phyloP scores from a whole-genome alignment of 202 grass and related monocot genomes.

The Musa balbisiana region DNA sequence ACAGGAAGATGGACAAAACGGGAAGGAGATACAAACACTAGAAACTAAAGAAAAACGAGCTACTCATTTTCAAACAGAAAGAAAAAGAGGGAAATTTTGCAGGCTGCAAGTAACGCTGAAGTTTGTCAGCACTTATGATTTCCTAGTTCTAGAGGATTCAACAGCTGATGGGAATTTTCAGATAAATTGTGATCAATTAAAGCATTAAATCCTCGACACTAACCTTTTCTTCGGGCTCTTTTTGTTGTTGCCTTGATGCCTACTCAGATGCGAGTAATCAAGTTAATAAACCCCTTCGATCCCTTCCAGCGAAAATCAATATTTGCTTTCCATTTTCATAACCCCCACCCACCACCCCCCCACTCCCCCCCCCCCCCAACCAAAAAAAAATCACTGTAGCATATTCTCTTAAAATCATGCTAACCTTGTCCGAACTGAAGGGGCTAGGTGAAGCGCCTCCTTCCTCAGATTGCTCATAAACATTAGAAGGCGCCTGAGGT shows the following conservation, averaged over 20 bases:
- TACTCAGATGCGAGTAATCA: not conserved
- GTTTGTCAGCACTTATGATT: not conserved
- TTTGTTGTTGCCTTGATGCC: not conserved
- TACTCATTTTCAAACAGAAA: not conserved
- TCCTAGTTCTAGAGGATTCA: not conserved
- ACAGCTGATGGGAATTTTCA: not conserved
- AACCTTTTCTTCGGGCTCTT: not conserved
- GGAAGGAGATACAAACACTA: no score
- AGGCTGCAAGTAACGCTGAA: not conserved
- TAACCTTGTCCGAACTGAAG: conserved; percentile 50
- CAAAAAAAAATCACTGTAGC: conserved; percentile 48
- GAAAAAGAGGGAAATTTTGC: not conserved
- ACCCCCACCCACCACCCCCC: not conserved
- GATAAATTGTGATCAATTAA: not conserved
- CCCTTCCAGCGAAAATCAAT: not conserved
- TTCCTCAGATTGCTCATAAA: conserved; percentile 82
- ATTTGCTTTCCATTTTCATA: not conserved
- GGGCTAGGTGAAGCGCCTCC: conserved; percentile 48
- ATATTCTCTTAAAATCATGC: conserved; percentile 38
- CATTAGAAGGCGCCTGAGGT: conserved; percentile 72
- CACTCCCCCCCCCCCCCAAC: not conserved
- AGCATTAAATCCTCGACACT: not conserved
- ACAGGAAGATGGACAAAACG: no score
- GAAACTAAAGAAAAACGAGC: no score
- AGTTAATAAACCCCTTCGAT: not conserved